Evolutionary conservation across 2,329 filamentous ascomycete species (phyloP).

Genomic region (Didymella pomorum): DNA sequence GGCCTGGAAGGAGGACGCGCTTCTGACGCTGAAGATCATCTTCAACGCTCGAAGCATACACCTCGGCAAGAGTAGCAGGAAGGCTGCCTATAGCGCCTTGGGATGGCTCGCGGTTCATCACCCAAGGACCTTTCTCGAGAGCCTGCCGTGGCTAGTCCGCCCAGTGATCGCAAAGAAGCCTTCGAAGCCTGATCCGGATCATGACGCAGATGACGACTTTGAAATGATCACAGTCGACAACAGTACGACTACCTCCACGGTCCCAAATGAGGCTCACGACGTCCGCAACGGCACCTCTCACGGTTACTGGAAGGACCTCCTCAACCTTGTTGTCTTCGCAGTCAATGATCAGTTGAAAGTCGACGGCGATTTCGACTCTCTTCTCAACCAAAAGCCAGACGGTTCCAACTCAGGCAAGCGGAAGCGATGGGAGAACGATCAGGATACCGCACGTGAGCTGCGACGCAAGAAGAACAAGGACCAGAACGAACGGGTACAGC

Average conservation of each 20-base stretch:
- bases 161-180: not conserved
- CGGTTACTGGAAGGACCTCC: conserved; percentile 5
- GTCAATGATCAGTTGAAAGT: conserved; percentile 1
- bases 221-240: not conserved
- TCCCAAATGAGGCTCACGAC: not conserved
- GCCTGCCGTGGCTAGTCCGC: not conserved
- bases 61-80: conserved; percentile 63
- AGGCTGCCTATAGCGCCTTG: conserved; percentile 1
- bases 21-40: conserved; percentile 65
- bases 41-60: conserved; percentile 70
- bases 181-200: not conserved
- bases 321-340: conserved; percentile 10
- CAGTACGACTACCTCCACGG: not conserved
- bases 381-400: not conserved
- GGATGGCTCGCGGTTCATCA: not conserved
- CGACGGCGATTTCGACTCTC: not conserved
- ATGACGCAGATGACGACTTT: not conserved
- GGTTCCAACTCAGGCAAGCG: not conserved
- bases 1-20: conserved; percentile 60
- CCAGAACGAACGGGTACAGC: conserved; percentile 5
- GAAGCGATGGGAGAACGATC: not conserved
- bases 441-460: not conserved
- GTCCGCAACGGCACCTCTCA: not conserved
- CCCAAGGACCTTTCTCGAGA: not conserved
- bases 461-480: conserved; percentile 1